Evolutionary conservation across 106 monocot genomes (phyloP), one percentile per base, ranked within the genome.

Genomic region (Dendrobium chrysotoxum): DNA sequence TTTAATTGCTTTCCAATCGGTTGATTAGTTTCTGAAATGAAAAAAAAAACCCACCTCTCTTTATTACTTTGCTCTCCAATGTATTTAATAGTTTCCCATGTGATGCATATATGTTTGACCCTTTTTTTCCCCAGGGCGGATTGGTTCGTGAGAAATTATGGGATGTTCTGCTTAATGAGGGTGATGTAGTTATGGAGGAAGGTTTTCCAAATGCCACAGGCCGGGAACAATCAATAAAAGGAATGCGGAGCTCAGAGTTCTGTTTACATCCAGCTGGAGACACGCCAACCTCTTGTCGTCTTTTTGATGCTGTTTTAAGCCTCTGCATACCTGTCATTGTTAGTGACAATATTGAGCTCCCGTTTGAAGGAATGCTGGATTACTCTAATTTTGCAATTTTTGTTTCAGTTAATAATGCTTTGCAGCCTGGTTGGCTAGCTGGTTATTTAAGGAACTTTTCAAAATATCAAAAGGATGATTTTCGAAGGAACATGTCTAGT

Each of bases 231-330:
- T 99, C 99, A 1, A 90, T 99, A 26, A 89, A 80, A 85, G 99
- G 99, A n/a, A 99, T 99, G 95, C 83, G 90, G 40, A 77, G 81
- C 77, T 91, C 99, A 17, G 95, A 99, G 55, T 99, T 99, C 77
- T 99, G 99, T 79, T 80, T 99, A 55, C 95, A 95, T 64, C 99
- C 99, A 4, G 99, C 99, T 6, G 99, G 99, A 39, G 99, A 99
- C 77, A 99, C 99, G 12, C 99, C 99, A 17, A 99, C 91, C 17
- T 99, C 99, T 30, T 99, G 99, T 39, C 91, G 99, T 53, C 88
- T 95, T 39, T 99, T 99, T 65, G 99, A 99, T 81, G 95, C 99
- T 8, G 54, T 99, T 77, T 18, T 77, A 20, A 99, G 99, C 71
- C 91, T 99, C 23, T 99, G 99, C 68, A 95, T 99, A 74, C 99